Evolutionary conservation across 2,329 filamentous ascomycete species (phyloP).

Genomic region (Ophiostoma fasciatum): DNA sequence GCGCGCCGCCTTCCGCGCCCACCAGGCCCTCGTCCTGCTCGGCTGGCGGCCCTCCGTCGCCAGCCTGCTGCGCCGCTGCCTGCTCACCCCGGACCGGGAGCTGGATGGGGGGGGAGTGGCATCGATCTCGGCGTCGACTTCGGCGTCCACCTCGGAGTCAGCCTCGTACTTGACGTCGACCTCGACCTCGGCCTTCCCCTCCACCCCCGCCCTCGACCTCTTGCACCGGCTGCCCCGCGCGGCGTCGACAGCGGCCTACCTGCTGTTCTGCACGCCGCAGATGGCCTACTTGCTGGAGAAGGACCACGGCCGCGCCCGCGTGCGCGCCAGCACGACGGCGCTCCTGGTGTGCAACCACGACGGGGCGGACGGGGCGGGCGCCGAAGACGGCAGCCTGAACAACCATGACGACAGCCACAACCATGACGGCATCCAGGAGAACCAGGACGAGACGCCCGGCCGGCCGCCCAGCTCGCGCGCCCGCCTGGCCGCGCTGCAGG

Average conservation of each 20-base stretch:
- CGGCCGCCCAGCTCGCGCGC: too few relatives aligned
- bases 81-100: slow-evolving; percentile 7
- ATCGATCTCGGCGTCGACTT: too few relatives aligned
- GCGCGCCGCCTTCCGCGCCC: slow-evolving; percentile 14
- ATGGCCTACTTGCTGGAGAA: neutral
- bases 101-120: too few relatives aligned
- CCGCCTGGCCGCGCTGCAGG: too few relatives aligned
- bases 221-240: slow-evolving; percentile 9
- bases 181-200: too few relatives aligned
- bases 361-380: neutral
- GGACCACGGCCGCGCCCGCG: neutral
- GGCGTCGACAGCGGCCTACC: slow-evolving; percentile 17
- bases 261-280: slow-evolving; percentile 15
- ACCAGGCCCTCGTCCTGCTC: slow-evolving; percentile 15
- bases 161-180: too few relatives aligned
- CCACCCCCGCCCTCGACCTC: too few relatives aligned
- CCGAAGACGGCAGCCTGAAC: neutral
- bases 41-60: slow-evolving; percentile 14
- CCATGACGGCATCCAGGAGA: too few relatives aligned
- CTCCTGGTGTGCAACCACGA: neutral
- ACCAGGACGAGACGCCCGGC: too few relatives aligned
- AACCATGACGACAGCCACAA: neutral
- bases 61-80: slow-evolving; percentile 13
- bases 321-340: neutral
- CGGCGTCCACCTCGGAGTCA: too few relatives aligned